These are phyloP conservation scores for Clarkia xantiana DNA, from an alignment of 345 rosid species.

Conservation along the genomic window DNA sequence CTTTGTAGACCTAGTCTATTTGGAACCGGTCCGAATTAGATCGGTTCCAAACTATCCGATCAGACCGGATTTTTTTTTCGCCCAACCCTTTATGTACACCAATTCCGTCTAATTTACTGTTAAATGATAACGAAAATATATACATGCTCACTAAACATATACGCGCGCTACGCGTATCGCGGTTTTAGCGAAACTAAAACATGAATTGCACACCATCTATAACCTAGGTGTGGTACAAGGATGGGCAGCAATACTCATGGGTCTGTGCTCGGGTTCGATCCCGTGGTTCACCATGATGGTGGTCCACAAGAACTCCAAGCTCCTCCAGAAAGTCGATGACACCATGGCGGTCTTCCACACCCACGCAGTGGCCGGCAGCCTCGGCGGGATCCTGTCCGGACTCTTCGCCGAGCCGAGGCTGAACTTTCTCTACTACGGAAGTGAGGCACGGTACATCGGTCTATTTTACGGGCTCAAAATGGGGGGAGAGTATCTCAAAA, in stretches of 20 bases:
- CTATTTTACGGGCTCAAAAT: conserved; percentile 24
- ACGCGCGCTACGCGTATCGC: too few species aligned
- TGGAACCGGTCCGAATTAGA: too few species aligned
- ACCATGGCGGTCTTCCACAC: conserved; percentile 42
- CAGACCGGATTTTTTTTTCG: too few species aligned
- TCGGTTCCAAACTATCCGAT: too few species aligned
- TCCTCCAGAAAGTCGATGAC: conserved; percentile 35
- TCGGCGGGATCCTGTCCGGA: conserved; percentile 29
- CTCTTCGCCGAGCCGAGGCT: conserved; percentile 28
- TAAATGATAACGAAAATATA: not conserved
- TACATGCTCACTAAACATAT: too few species aligned
- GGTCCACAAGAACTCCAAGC: conserved; percentile 22
- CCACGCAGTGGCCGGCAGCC: conserved; percentile 36
- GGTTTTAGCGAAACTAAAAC: too few species aligned
- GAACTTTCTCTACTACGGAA: conserved; percentile 9
- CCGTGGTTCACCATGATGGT: conserved; percentile 51
- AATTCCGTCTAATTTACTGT: too few species aligned
- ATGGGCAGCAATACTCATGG: conserved; percentile 43
- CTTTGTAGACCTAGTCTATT: too few species aligned
- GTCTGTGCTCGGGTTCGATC: conserved; percentile 31
- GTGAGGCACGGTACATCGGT: conserved; percentile 13
- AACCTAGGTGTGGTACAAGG: conserved; percentile 42
- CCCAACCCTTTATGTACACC: too few species aligned
- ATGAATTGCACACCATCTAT: too few species aligned
- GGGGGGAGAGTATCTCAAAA: not conserved